These are phyloP conservation scores for Noccaea caerulescens DNA, from an alignment of 345 rosid genomes.

Conservation along the genomic window DNA sequence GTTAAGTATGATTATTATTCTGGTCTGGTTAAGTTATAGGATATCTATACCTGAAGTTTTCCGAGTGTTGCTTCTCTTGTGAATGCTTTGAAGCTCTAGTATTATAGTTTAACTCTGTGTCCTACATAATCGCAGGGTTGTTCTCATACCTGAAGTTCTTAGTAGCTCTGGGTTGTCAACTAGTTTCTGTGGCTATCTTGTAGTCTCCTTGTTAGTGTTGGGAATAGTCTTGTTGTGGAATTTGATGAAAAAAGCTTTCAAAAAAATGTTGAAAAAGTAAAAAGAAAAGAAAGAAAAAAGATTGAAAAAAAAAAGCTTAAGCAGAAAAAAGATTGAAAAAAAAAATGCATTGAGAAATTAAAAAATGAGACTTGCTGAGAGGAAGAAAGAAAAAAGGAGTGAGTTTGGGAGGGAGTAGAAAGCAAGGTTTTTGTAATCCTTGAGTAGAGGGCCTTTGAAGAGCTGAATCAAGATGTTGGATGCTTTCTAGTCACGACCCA, in stretches of 20 bases:
- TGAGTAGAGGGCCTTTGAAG: slow-evolving; percentile 23
- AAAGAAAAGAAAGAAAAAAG: slow-evolving; percentile 26
- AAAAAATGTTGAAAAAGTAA: slow-evolving; percentile 1
- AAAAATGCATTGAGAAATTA: slow-evolving; percentile 2
- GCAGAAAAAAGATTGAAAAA: slow-evolving; percentile 10
- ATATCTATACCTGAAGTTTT: not conserved
- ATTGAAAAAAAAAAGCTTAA: not conserved
- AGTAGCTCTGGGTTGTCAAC: slow-evolving; percentile 52
- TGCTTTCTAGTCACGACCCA: slow-evolving; percentile 45
- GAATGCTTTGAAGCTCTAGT: slow-evolving; percentile 2
- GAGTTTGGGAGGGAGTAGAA: slow-evolving; percentile 24
- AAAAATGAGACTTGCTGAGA: not conserved
- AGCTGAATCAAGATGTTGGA: slow-evolving; percentile 21
- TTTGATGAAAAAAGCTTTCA: slow-evolving; percentile 27
- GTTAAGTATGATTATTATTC: not conserved
- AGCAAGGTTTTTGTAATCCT: not conserved
- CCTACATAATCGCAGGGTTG: slow-evolving; percentile 67
- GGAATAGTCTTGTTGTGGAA: slow-evolving; percentile 38
- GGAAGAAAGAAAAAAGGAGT: slow-evolving; percentile 7
- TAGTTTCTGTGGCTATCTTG: slow-evolving; percentile 47
- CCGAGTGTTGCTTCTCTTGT: not conserved
- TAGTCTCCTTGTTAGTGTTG: slow-evolving; percentile 21
- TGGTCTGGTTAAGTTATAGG: not conserved
- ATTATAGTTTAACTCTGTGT: slow-evolving; percentile 28
- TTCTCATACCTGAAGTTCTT: slow-evolving; percentile 59